Evolutionary conservation across 805 yeast genomes (phyloP).

Genomic region (Pichia nanzhaoensis): DNA sequence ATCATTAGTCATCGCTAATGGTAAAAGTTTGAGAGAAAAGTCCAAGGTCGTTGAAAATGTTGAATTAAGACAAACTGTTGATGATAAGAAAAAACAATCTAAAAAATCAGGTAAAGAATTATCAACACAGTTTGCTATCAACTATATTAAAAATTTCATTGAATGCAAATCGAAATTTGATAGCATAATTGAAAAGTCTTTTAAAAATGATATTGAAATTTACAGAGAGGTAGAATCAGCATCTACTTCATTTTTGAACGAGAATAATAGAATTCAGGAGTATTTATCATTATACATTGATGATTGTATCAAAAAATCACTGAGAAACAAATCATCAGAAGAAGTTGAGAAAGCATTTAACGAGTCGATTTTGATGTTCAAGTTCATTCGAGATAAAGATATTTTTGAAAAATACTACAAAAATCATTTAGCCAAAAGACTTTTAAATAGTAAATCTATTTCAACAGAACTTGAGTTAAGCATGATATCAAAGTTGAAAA

Average conservation of each 20-base stretch:
- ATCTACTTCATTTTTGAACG: slow-evolving; percentile 55
- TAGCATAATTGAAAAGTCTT: slow-evolving; percentile 40
- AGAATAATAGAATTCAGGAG: slow-evolving; percentile 39
- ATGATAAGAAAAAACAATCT: slow-evolving; percentile 17
- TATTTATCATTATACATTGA: slow-evolving; percentile 53
- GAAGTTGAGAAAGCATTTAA: slow-evolving; percentile 42
- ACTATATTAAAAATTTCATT: slow-evolving; percentile 61
- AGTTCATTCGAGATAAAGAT: slow-evolving; percentile 75
- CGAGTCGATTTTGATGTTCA: slow-evolving; percentile 54
- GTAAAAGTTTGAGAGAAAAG: slow-evolving; percentile 31
- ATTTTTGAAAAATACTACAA: slow-evolving; percentile 79
- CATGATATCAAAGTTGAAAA: slow-evolving; percentile 59
- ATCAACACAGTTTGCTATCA: slow-evolving; percentile 49
- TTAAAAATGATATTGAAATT: slow-evolving; percentile 42
- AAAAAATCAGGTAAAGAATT: slow-evolving; percentile 26
- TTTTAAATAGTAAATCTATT: slow-evolving; percentile 41
- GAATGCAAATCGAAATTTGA: slow-evolving; percentile 46
- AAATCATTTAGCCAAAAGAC: slow-evolving; percentile 77
- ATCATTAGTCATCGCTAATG: slow-evolving; percentile 41
- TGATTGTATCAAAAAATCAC: slow-evolving; percentile 43
- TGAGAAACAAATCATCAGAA: slow-evolving; percentile 41
- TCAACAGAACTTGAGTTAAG: slow-evolving; percentile 61
- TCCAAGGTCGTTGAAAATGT: slow-evolving; percentile 16
- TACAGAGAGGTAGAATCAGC: slow-evolving; percentile 54
- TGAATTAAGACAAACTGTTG: slow-evolving; percentile 15